Conservation (phyloP, 2,329 filamentous ascomycete species). For the Chlorencoelia australis region DNA sequence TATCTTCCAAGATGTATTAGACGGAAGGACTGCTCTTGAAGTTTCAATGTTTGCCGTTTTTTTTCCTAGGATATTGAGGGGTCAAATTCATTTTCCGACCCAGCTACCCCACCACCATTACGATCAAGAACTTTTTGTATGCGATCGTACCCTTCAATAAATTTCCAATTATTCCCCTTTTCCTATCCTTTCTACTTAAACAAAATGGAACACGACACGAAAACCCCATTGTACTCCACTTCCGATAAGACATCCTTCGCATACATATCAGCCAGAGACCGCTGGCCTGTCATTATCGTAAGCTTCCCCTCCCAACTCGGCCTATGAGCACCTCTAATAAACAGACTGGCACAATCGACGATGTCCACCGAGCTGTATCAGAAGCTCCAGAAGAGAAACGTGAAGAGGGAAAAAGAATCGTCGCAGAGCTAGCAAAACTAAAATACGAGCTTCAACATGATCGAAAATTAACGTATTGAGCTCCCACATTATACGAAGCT, state of each 20-base stretch:
- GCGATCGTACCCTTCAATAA: background rate
- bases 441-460: constrained; percentile 97
- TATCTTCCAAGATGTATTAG: too few species aligned
- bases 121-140: too few species aligned
- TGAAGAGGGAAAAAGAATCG: constrained; percentile 77
- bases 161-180: background rate
- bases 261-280: constrained; percentile 69
- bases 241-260: constrained; percentile 81
- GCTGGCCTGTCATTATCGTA: constrained; percentile 92
- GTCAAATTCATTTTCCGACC: too few species aligned
- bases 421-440: constrained; percentile 66
- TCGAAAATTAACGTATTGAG: constrained; percentile 60
- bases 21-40: too few species aligned
- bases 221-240: constrained; percentile 67
- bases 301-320: constrained; percentile 4
- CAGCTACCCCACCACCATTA: too few species aligned
- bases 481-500: constrained; percentile 1
- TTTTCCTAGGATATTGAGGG: too few species aligned
- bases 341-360: constrained; percentile 86
- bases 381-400: constrained; percentile 46
- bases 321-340: constrained; percentile 6
- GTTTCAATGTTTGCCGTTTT: too few species aligned
- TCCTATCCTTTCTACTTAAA: background rate
- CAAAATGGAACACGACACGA: constrained; percentile 64
- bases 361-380: constrained; percentile 69